phyloP scores from a whole-genome alignment of 2,329 filamentous ascomycete species.

The Pseudocercospora cruenta region DNA sequence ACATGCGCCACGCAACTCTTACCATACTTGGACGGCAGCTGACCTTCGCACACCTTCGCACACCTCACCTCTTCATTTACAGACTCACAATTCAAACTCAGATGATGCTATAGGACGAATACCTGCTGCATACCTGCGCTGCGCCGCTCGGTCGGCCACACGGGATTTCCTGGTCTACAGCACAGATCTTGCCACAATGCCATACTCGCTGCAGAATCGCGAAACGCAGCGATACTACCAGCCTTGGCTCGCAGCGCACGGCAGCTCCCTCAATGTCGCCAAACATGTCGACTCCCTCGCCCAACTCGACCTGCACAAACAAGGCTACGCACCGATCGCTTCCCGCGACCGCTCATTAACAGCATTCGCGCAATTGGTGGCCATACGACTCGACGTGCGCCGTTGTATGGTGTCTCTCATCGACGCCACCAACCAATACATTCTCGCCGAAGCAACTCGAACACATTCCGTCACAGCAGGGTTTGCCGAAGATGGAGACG shows the following conservation, averaged over 20 bases:
- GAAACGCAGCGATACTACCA: constrained; percentile 29
- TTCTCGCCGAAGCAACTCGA: constrained; percentile 56
- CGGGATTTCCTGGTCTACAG: neutral
- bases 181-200: neutral
- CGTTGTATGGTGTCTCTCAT: constrained; percentile 50
- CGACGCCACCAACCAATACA: constrained; percentile 53
- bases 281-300: constrained; percentile 32
- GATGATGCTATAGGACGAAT: neutral
- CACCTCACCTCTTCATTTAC: neutral
- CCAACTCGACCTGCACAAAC: constrained; percentile 26
- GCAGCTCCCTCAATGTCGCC: constrained; percentile 30
- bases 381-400: constrained; percentile 41
- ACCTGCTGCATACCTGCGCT: neutral
- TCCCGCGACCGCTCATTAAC: constrained; percentile 44
- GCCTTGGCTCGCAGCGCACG: constrained; percentile 34
- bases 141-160: neutral
- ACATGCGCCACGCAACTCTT: neutral
- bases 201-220: constrained; percentile 13
- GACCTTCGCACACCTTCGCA: neutral
- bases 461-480: constrained; percentile 41
- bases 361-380: constrained; percentile 50
- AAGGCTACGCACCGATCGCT: constrained; percentile 28
- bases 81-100: neutral
- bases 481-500: constrained; percentile 39
- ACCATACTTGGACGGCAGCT: neutral